phyloP scores from a whole-genome alignment of 1,284 basidiomycete species.

The Pascua guehoae region DNA sequence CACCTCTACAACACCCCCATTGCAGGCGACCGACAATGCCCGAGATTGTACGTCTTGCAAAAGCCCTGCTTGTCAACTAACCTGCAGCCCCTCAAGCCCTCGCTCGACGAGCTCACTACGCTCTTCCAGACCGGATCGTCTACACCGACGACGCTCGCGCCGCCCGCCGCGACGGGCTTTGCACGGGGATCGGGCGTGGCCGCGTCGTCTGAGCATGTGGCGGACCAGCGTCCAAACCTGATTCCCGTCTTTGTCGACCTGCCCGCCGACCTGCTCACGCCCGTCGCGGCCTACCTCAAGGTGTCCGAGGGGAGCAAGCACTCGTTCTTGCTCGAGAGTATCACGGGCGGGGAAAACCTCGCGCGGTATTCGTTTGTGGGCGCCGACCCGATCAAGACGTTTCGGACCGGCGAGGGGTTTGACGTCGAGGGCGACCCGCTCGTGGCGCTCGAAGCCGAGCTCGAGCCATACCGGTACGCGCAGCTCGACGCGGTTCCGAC shows the following conservation, averaged over 20 bases:
- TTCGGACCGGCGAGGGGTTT: slow-evolving; percentile 82
- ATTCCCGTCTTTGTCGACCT: slow-evolving; percentile 87
- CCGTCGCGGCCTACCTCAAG: slow-evolving; percentile 93
- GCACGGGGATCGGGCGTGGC: slow-evolving; percentile 26
- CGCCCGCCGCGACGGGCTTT: slow-evolving; percentile 25
- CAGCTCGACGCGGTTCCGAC: slow-evolving; percentile 86
- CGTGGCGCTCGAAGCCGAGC: slow-evolving; percentile 75
- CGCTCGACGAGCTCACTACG: slow-evolving; percentile 35
- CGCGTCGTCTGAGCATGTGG: slow-evolving; percentile 10
- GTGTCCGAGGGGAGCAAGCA: slow-evolving; percentile 87
- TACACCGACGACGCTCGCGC: slow-evolving; percentile 35
- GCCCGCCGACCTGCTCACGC: slow-evolving; percentile 93
- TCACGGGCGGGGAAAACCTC: slow-evolving; percentile 83
- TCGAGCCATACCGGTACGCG: slow-evolving; percentile 82
- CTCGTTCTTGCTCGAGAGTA: slow-evolving; percentile 89
- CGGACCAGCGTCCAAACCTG: slow-evolving; percentile 30
- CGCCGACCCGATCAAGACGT: slow-evolving; percentile 90
- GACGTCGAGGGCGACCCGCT: slow-evolving; percentile 85
- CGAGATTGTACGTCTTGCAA: neutral
- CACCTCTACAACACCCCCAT: slow-evolving; percentile 22
- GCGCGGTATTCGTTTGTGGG: slow-evolving; percentile 96
- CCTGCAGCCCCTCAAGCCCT: slow-evolving; percentile 18
- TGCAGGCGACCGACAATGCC: neutral
- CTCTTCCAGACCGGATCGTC: slow-evolving; percentile 30
- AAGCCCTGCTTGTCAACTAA: neutral